Evolutionary conservation across 164 flowering plant genomes (phyloP), one percentile per base, ranked within the genome.

Genomic region (Nymphaea colorata): DNA sequence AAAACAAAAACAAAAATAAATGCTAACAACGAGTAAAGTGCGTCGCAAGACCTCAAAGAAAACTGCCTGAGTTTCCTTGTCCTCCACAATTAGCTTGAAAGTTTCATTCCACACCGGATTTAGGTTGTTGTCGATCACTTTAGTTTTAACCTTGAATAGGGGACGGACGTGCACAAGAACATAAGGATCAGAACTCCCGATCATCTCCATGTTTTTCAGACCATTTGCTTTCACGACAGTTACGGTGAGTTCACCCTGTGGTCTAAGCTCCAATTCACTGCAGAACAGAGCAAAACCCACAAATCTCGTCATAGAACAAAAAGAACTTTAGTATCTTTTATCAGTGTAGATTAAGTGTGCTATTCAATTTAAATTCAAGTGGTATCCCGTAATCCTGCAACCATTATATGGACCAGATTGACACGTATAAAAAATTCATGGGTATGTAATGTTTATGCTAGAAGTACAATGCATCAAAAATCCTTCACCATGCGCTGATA

Each of bases 161-260:
- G 98, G 97, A 18, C 92, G 91, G 68, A 95, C 80, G 67, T 82
- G 68, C 43, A 89, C 66, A 73, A 85, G 86, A 41, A 73, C 93
- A 73, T 92, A 92, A 59, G 98, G 99, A 82, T 95, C 99, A 44
- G 99, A 95, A 79, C 88, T 95, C 70, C 99, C 96, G 70, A 95
- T 81, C 94, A 90, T 78, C 78, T 95, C 99, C 96, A 84, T 86
- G 81, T 92, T 95, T 82, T 95, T 95, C 81, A 95, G 77, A 51
- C 79, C 82, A 81, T 69, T 89, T 63, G 96, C 99, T 78, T 79
- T 90, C 65, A 86, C 85, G 6, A 89, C 77, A 6, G 91, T 87
- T 64, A 89, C 79, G n/a, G 76, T 68, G 68, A 95, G 79, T 75
- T 77, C 82, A 66, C 98, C 99, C 53, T 90, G 94, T 36, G 99